phyloP scores from a whole-genome alignment of 2,329 filamentous ascomycete genomes.

The Epichloe sylvatica region DNA sequence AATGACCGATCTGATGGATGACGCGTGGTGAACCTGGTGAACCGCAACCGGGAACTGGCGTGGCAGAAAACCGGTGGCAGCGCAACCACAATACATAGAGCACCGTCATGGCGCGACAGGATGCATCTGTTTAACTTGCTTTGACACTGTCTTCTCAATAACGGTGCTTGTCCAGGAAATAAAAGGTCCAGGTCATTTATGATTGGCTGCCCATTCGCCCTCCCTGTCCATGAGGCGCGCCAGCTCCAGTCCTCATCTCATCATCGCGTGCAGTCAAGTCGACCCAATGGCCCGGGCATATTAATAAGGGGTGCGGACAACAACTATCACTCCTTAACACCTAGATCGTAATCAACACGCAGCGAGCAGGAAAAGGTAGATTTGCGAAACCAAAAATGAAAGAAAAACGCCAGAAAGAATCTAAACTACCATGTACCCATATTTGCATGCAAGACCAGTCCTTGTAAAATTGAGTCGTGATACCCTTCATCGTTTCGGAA shows the following conservation, averaged over 20 bases:
- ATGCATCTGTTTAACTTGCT: no score
- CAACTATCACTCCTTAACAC: no score
- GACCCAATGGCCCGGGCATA: no score
- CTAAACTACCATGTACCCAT: slow-evolving; percentile 4
- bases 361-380: background rate
- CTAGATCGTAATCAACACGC: background rate
- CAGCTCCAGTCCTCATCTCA: no score
- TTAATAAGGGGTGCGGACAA: no score
- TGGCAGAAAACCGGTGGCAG: background rate
- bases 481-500: background rate
- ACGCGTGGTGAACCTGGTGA: background rate
- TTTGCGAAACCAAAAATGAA: slow-evolving; percentile 2
- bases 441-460: slow-evolving; percentile 1
- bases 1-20: background rate
- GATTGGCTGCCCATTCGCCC: background rate
- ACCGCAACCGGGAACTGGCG: background rate
- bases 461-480: slow-evolving; percentile 5
- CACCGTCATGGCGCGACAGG: no score
- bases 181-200: no score
- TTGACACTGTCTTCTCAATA: no score
- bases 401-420: background rate
- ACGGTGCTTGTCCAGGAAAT: no score
- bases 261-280: no score
- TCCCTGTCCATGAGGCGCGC: background rate
- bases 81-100: no score